Conservation (phyloP, 495 filamentous ascomycete species). For the Talaromyces wortmannii region DNA sequence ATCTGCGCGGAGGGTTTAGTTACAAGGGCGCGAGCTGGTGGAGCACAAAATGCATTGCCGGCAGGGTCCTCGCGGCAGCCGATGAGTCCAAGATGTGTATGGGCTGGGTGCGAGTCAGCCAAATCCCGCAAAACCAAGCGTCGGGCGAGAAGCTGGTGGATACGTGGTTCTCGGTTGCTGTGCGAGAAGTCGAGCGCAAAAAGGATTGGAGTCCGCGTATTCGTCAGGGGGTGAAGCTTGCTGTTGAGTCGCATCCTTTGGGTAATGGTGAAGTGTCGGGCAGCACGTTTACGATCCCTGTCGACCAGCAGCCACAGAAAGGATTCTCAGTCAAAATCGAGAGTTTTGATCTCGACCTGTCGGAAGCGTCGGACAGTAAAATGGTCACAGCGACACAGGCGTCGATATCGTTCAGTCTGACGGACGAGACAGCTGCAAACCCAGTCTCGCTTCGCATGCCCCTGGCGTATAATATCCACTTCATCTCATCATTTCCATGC, state of each 20-base stretch:
- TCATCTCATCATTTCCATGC: conserved; percentile 60
- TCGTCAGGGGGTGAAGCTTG: conserved; percentile 27
- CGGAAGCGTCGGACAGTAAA: conserved; percentile 10
- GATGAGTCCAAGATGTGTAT: conserved; percentile 65
- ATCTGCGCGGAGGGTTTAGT: conserved; percentile 73
- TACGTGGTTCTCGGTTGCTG: conserved; percentile 60
- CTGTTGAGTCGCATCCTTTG: conserved; percentile 27
- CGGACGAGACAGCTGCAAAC: conserved; percentile 11
- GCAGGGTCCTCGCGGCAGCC: conserved; percentile 63
- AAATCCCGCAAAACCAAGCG: conserved; percentile 22
- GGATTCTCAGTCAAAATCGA: not conserved
- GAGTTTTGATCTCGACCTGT: not conserved
- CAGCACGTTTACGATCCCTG: conserved; percentile 31
- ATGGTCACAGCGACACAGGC: conserved; percentile 40
- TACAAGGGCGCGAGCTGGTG: conserved; percentile 69
- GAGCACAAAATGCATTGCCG: conserved; percentile 73
- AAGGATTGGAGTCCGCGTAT: conserved; percentile 20
- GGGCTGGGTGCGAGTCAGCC: conserved; percentile 65
- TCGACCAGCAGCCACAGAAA: conserved; percentile 11
- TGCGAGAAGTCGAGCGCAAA: conserved; percentile 20
- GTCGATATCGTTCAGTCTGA: conserved; percentile 42
- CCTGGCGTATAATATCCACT: conserved; percentile 56
- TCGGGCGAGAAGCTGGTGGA: conserved; percentile 24
- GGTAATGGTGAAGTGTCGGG: conserved; percentile 39
- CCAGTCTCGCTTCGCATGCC: conserved; percentile 36